phyloP scores from a whole-genome alignment of 495 filamentous ascomycete genomes.

The Lindgomyces ingoldianus region DNA sequence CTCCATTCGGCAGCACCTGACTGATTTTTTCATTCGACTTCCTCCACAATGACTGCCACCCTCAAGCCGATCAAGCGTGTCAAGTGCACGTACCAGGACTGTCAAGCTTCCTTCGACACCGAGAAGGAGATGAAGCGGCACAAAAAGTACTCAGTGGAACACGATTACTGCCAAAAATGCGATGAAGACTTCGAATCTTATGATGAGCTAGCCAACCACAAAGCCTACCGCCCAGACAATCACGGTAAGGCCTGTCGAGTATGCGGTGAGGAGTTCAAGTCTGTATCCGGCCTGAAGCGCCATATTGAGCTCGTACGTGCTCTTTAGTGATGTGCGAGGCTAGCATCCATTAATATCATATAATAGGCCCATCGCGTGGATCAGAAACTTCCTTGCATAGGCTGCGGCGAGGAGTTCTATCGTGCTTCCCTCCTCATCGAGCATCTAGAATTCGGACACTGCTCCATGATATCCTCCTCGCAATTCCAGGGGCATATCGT shows the following conservation, averaged over 20 bases:
- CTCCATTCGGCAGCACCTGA: too few relatives aligned
- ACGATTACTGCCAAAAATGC: constrained; percentile 56
- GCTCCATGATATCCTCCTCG: constrained; percentile 39
- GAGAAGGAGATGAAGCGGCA: constrained; percentile 50
- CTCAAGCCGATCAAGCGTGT: constrained; percentile 16
- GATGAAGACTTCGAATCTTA: constrained; percentile 52
- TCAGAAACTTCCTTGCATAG: constrained; percentile 51
- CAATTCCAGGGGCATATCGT: constrained; percentile 46
- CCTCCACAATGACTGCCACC: constrained; percentile 22
- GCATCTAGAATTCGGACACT: constrained; percentile 57
- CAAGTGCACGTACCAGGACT: constrained; percentile 34
- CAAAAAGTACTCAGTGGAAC: constrained; percentile 48
- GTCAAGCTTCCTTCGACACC: constrained; percentile 38
- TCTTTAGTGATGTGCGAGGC: neutral
- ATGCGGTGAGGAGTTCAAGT: constrained; percentile 56
- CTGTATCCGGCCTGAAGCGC: constrained; percentile 48
- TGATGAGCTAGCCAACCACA: constrained; percentile 45
- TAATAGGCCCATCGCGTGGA: constrained; percentile 45
- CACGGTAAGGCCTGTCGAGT: constrained; percentile 49
- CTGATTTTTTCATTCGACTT: too few relatives aligned
- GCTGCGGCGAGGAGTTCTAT: constrained; percentile 50
- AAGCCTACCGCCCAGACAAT: constrained; percentile 24
- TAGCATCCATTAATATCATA: constrained; percentile 7
- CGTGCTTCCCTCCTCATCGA: constrained; percentile 49
- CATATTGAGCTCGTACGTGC: constrained; percentile 53